Evolutionary conservation across 23 red algal genomes (phyloP).

Genomic region (Gracilaria gracilis): DNA sequence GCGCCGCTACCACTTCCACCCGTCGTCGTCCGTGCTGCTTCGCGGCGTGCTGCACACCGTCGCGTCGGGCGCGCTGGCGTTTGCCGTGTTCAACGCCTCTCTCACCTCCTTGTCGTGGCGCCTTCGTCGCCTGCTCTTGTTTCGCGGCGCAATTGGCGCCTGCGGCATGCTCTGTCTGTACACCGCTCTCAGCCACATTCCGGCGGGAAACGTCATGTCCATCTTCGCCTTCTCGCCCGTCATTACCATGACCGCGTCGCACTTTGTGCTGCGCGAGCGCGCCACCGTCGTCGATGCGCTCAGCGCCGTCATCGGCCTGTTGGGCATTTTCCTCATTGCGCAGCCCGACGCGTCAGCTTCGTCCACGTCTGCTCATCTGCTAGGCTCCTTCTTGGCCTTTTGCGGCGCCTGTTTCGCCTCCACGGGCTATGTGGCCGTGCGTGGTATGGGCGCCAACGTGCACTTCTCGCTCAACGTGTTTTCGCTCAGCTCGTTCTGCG

Average conservation of each 20-base stretch:
- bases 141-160: slow-evolving; percentile 43
- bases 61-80: neutral
- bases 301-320: slow-evolving; percentile 32
- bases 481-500: slow-evolving; percentile 3
- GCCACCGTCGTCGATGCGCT: slow-evolving; percentile 5
- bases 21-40: slow-evolving; percentile 17
- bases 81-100: neutral
- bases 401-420: slow-evolving; percentile 20
- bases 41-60: slow-evolving; percentile 32
- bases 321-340: slow-evolving; percentile 35
- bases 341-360: neutral
- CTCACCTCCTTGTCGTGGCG: neutral
- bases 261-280: slow-evolving; percentile 29
- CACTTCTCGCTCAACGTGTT: slow-evolving; percentile 45
- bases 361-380: neutral
- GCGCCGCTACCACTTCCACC: neutral
- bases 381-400: slow-evolving; percentile 28
- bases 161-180: slow-evolving; percentile 41
- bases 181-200: slow-evolving; percentile 20
- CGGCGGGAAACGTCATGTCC: slow-evolving; percentile 46
- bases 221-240: slow-evolving; percentile 54
- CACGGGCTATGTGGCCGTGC: slow-evolving; percentile 38
- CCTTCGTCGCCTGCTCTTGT: slow-evolving; percentile 2
- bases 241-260: slow-evolving; percentile 43
- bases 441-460: slow-evolving; percentile 20